Evolutionary conservation across 305 asterid genomes (phyloP).

Genomic region (Fraxinus ornus): DNA sequence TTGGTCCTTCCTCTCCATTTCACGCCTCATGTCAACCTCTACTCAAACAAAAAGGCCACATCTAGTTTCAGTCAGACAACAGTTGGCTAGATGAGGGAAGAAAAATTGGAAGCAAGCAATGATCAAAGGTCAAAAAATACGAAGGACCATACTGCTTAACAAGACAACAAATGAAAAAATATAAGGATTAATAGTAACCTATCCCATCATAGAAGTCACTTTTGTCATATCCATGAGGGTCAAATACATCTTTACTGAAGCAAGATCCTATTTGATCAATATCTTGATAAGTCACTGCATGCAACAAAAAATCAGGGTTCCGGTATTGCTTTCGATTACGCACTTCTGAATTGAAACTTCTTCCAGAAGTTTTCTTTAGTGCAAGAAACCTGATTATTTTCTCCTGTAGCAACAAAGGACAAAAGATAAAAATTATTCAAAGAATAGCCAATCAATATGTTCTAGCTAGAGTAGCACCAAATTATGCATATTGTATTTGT

Average conservation of each 20-base stretch:
- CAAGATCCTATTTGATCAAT: conserved; percentile 96
- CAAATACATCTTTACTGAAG: conserved; percentile 87
- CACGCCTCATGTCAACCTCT: conserved; percentile 85
- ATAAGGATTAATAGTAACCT: conserved; percentile 42
- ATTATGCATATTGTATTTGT: background rate
- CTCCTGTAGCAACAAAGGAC: conserved; percentile 46
- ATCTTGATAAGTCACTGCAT: conserved; percentile 88
- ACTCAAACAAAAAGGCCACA: conserved; percentile 15
- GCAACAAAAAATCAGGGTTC: conserved; percentile 91
- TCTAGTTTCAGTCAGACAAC: background rate
- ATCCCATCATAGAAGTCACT: conserved; percentile 91
- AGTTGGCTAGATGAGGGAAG: conserved; percentile 4
- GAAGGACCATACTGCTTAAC: conserved; percentile 11
- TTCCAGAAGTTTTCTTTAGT: conserved; percentile 67
- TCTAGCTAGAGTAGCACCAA: background rate
- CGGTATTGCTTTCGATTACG: conserved; percentile 92
- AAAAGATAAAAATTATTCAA: conserved; percentile 2
- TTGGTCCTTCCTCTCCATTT: conserved; percentile 83
- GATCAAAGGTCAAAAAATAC: background rate
- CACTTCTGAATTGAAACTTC: conserved; percentile 88
- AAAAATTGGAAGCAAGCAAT: conserved; percentile 14
- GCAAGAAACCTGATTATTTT: conserved; percentile 66
- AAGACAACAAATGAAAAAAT: conserved; percentile 11
- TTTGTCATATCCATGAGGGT: conserved; percentile 92
- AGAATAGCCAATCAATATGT: background rate